A percentile compares a stretch with the other conserved stretches of the same genome.
phyloP scores from a whole-genome alignment of 129 eudicot genomes.

The Smallanthus sonchifolius region DNA sequence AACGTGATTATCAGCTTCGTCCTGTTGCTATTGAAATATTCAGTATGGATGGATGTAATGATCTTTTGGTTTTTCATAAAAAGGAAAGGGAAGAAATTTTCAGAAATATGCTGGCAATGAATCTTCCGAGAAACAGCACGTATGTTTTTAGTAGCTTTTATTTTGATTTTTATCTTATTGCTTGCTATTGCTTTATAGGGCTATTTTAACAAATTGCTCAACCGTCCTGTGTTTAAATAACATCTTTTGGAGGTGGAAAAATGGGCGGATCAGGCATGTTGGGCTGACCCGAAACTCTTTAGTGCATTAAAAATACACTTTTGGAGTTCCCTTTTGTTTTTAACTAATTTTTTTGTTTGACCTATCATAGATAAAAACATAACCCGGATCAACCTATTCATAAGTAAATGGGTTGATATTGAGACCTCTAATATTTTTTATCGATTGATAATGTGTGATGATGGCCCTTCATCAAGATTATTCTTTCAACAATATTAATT shows the following conservation, averaged over 20 bases:
- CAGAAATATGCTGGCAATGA: conserved; percentile 78
- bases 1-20: conserved; percentile 96
- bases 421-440: not conserved
- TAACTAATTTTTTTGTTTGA: not conserved
- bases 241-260: conserved; percentile 8
- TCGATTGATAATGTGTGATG: not conserved
- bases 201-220: not conserved
- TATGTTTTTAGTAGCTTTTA: conserved; percentile 37
- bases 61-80: conserved; percentile 92
- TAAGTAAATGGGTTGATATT: not conserved
- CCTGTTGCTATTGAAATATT: conserved; percentile 96
- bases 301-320: conserved; percentile 3
- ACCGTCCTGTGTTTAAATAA: not conserved
- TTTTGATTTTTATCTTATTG: conserved; percentile 15
- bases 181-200: not conserved
- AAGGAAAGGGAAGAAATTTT: conserved; percentile 95
- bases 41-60: conserved; percentile 99
- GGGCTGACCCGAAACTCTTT: not conserved
- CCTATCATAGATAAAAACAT: not conserved
- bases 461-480: not conserved
- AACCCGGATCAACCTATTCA: not conserved
- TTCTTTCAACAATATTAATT: not conserved
- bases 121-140: conserved; percentile 93
- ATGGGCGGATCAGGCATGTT: not conserved
- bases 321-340: not conserved